Base-by-base conservation (phyloP, 1,139 yeast species). In the Geotrichum histeridarum region DNA sequence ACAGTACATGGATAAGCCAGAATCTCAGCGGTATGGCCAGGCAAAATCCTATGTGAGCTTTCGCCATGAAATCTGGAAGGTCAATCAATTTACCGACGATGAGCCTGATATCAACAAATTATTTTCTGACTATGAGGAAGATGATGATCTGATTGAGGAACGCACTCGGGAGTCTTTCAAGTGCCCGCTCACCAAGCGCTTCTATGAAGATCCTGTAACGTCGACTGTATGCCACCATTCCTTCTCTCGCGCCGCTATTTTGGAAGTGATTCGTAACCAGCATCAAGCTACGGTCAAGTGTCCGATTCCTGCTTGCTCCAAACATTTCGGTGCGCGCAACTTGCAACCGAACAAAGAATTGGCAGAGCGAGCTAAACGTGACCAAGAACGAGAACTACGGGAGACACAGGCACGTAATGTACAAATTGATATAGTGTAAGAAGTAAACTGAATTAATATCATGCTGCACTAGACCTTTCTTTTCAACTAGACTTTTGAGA, bases 341-440 rank as follows among this genome's bases (percentile, higher is more conserved):
- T 53, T 64, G 27, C 38, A 37, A 5, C 56, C 55, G 2, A 57
- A 61, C 42, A 59, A 61, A 1, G 60, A 58, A n/a, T 53, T 64
- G 22, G 62, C 59, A 2, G 48, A 41, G 15, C 51, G 54, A 18
- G 63, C 67, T n/a, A 48, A 54, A n/a, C 53, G 56, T 27, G 63
- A 66, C 5, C 50, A 43, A 31, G 53, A 55, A 31, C 39, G 48
- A 18, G 48, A 44, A 27, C 39, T 56, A 32, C 54, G 56, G 38
- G 62, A 60, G 36, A 55, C 63, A 5, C 64, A 60, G 48, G 58
- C 56, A 14, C 57, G 54, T 17, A 56, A 56, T 35, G 56, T 53
- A 8, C 48, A 54, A 1, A 48, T 63, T 15, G 65, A 61, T 32
- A 45, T 60, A 32, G 75, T 75, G 2, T 67, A 67, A 66, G 15